Percentiles rank a stretch among this genome's conserved stretches.
Evolutionary conservation across 2,329 filamentous ascomycete species (phyloP).

Genomic region (Ophioceras dolichostomum): DNA sequence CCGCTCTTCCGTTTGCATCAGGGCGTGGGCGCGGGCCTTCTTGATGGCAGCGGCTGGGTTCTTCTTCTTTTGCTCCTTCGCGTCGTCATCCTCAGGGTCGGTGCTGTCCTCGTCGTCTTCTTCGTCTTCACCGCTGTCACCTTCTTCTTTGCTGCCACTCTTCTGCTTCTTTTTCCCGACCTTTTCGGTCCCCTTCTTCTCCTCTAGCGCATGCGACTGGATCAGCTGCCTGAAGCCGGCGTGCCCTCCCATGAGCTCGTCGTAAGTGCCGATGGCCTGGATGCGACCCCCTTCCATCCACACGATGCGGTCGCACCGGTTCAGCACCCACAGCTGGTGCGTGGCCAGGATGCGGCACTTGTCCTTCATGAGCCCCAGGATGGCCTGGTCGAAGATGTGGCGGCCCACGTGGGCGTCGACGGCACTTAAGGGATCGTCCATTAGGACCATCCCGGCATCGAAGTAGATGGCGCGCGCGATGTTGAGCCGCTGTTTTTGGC

Average conservation of each 20-base stretch:
- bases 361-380: slow-evolving; percentile 74
- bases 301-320: slow-evolving; percentile 80
- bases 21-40: slow-evolving; percentile 37
- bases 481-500: slow-evolving; percentile 89
- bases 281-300: slow-evolving; percentile 85
- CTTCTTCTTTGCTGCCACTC: slow-evolving; percentile 43
- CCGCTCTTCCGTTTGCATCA: slow-evolving; percentile 65
- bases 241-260: slow-evolving; percentile 72
- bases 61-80: no score
- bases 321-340: slow-evolving; percentile 88
- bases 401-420: slow-evolving; percentile 60
- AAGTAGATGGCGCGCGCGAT: slow-evolving; percentile 76
- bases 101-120: no score
- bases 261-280: slow-evolving; percentile 77
- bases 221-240: slow-evolving; percentile 72
- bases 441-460: slow-evolving; percentile 52
- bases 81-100: no score
- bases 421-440: slow-evolving; percentile 58
- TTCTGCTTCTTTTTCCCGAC: slow-evolving; percentile 41
- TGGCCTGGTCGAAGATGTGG: slow-evolving; percentile 86
- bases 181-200: slow-evolving; percentile 38
- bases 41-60: no score
- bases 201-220: slow-evolving; percentile 69
- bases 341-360: slow-evolving; percentile 89
- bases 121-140: no score